Conservation (phyloP, 163 green algal species). For the Trebouxia gelatinosa region DNA sequence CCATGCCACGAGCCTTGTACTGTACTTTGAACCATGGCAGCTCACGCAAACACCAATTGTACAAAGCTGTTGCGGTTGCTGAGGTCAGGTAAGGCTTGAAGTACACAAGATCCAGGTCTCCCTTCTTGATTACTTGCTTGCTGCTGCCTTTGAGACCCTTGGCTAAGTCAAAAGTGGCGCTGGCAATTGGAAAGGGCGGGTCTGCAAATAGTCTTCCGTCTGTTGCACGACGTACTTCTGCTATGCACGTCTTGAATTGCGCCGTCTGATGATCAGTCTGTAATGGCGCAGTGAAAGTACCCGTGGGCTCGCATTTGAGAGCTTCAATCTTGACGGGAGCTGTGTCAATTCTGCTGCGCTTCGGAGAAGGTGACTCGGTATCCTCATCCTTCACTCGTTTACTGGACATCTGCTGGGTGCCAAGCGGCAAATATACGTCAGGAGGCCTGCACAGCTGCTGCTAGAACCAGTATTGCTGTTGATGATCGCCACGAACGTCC, state of each 20-base stretch:
- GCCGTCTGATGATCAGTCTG: background rate
- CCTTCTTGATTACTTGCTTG: constrained; percentile 27
- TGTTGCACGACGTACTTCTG: background rate
- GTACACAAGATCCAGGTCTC: constrained; percentile 31
- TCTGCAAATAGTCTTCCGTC: constrained; percentile 20
- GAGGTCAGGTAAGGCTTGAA: constrained; percentile 7
- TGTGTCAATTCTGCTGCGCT: no score
- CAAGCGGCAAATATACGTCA: no score
- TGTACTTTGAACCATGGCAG: constrained; percentile 30
- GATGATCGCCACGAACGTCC: no score
- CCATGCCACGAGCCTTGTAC: constrained; percentile 20
- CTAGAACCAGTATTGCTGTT: no score
- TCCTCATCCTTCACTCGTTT: no score
- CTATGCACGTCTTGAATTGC: constrained; percentile 2
- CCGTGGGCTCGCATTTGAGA: no score
- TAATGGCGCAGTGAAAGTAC: no score
- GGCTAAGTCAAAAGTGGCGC: background rate
- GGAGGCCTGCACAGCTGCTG: no score
- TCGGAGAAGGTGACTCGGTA: no score
- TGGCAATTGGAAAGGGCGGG: background rate
- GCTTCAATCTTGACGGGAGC: no score
- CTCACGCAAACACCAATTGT: constrained; percentile 19
- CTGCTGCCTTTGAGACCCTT: background rate
- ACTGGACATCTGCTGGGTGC: no score
- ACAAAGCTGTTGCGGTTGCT: background rate